These are phyloP conservation scores for Jacaranda mimosifolia DNA, from an alignment of 257 asterid species.

Conservation along the genomic window DNA sequence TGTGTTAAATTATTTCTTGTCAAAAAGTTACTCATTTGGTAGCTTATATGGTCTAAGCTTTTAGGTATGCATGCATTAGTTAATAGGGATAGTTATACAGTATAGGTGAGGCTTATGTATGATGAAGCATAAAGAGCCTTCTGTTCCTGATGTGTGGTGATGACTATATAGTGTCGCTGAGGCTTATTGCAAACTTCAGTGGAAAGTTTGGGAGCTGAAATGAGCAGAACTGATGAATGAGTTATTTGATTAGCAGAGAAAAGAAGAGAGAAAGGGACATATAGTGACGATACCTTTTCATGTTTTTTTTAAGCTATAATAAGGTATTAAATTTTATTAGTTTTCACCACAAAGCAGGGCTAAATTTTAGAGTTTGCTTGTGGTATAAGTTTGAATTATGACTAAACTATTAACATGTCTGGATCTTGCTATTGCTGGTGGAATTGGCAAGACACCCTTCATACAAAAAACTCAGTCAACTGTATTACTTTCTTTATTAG, in stretches of 20 bases:
- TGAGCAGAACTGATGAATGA: not conserved
- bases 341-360: not conserved
- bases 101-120: conserved; percentile 24
- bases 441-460: not conserved
- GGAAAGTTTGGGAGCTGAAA: not conserved
- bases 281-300: too few species aligned
- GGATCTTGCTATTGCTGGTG: not conserved
- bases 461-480: not conserved
- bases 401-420: not conserved
- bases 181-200: not conserved
- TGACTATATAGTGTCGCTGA: not conserved
- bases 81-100: not conserved
- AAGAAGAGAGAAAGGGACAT: not conserved
- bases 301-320: not conserved
- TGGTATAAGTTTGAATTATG: not conserved
- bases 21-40: conserved; percentile 4
- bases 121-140: conserved; percentile 1
- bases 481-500: not conserved
- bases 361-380: not conserved
- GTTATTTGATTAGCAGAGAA: conserved; percentile 12
- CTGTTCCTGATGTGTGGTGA: not conserved
- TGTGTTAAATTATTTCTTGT: conserved; percentile 2
- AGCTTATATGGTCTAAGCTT: conserved; percentile 1
- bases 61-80: not conserved
- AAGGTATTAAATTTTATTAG: conserved; percentile 4